Evolutionary conservation across 208 protist species (phyloP).

Genomic region (Crithidia acanthocephali): DNA sequence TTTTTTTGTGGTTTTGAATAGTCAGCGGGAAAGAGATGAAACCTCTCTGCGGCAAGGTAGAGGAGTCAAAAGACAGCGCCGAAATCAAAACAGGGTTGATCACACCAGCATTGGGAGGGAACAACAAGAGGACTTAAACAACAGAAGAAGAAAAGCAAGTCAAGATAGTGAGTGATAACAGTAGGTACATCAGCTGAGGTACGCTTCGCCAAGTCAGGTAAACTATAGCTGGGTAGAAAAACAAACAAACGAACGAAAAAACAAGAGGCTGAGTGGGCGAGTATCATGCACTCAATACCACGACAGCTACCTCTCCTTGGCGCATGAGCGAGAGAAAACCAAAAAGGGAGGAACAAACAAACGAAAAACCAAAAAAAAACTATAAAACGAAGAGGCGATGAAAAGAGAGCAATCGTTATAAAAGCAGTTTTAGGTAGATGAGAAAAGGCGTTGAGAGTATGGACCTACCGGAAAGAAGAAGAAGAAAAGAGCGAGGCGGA

Average conservation of each 20-base stretch:
- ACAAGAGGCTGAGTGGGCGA: not conserved
- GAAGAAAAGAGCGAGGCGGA: not conserved
- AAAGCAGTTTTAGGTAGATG: not conserved
- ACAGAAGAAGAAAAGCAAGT: not conserved
- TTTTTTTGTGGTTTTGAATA: no score
- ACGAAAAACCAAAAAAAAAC: not conserved
- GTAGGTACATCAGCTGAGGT: not conserved
- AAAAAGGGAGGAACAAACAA: not conserved
- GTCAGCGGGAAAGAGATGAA: no score
- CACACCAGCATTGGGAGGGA: not conserved
- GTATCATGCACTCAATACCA: not conserved
- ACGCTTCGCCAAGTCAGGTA: no score
- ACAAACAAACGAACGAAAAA: no score
- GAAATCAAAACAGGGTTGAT: not conserved
- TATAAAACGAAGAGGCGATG: not conserved
- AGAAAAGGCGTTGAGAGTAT: no score
- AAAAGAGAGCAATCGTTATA: no score
- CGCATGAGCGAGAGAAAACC: no score
- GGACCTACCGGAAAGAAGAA: no score
- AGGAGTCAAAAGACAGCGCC: slow-evolving; percentile 7
- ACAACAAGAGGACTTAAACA: not conserved
- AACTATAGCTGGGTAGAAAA: no score
- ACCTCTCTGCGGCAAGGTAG: no score
- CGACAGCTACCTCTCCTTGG: not conserved
- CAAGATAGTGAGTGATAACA: not conserved